Evolutionary conservation across 1,284 basidiomycete species (phyloP).

Genomic region (Ceratobasidium sp.): DNA sequence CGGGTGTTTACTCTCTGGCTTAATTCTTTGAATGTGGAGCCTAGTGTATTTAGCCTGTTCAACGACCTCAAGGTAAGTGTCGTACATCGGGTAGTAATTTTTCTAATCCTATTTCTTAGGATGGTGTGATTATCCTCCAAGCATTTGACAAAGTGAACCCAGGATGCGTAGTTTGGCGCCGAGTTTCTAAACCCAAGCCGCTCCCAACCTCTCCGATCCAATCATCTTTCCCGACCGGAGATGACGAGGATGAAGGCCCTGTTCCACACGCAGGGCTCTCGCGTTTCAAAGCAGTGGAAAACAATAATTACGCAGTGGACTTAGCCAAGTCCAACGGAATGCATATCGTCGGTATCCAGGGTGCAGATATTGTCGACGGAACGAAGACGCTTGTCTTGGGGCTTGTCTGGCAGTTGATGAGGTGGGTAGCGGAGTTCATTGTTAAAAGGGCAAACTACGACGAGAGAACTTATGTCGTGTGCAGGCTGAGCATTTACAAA

Average conservation of each 20-base stretch:
- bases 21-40: slow-evolving; percentile 96
- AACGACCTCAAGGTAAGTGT: slow-evolving; percentile 85
- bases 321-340: slow-evolving; percentile 93
- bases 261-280: slow-evolving; percentile 88
- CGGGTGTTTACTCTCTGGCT: slow-evolving; percentile 98
- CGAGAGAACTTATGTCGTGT: too few species aligned
- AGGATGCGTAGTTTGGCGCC: slow-evolving; percentile 92
- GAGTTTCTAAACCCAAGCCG: slow-evolving; percentile 92
- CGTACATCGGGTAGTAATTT: not conserved
- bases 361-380: slow-evolving; percentile 96
- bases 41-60: slow-evolving; percentile 96
- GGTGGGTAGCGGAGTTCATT: slow-evolving; percentile 62
- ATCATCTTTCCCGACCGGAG: slow-evolving; percentile 60
- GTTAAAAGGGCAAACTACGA: not conserved
- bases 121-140: slow-evolving; percentile 92
- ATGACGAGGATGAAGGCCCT: slow-evolving; percentile 79
- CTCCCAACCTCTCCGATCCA: slow-evolving; percentile 57
- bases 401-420: slow-evolving; percentile 98
- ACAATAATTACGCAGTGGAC: slow-evolving; percentile 97
- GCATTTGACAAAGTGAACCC: slow-evolving; percentile 97
- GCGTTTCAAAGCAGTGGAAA: slow-evolving; percentile 97
- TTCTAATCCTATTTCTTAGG: slow-evolving; percentile 54
- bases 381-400: slow-evolving; percentile 93
- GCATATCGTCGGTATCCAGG: slow-evolving; percentile 98
- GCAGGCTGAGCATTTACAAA: slow-evolving; percentile 86